Evolutionary conservation across 176 grass and related monocot genomes (phyloP), one percentile per base, ranked within the genome.

Genomic region (Cenchrus americanus): DNA sequence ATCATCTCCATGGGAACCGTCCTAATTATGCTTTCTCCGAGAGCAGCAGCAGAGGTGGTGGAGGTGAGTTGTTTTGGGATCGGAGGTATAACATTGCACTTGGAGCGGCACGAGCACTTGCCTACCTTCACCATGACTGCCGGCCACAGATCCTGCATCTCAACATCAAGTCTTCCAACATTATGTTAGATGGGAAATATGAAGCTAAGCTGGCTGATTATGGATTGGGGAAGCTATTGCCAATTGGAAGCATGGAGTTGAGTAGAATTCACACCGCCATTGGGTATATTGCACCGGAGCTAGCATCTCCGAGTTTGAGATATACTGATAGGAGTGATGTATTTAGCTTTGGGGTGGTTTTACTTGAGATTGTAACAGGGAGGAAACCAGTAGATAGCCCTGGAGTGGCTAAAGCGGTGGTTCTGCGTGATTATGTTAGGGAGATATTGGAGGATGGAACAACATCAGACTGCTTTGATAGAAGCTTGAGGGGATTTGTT

Each of bases 91-190:
- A 79, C 73, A 87, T 99, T 85, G 91, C 87, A 17, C 93, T 90
- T 79, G 91, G 87, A 71, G 88, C 73, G 5, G 96, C 96, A 3
- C 83, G 71, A 13, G 96, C 93, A 63, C 87, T 99, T 64, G 88
- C 96, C 54, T 99, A 91, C 82, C 93, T 99, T 81, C 96, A 99
- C 86, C 91, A 99, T 82, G 96, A 99, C 55, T 99, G 93, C 80
- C 85, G 60, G 8, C 96, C 96, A 57, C 96, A 99, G 74, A 82
- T 99, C 55, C 75, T 99, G 81, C 96, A 99, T 82, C 91, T 99
- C 41, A 99, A 99, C 75, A 90, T 99, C 77, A 99, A 99, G 90
- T 99, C 93, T 14, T 94, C 93, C 49, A 99, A 99, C 87, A 89
- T 99, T 81, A 80, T 99, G 80, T 73, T 99, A 58, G 89, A 94